A percentile compares a stretch with the other conserved stretches of the same genome.
Conservation (phyloP, 306 rosid species). For the Astragalus membranaceus region DNA sequence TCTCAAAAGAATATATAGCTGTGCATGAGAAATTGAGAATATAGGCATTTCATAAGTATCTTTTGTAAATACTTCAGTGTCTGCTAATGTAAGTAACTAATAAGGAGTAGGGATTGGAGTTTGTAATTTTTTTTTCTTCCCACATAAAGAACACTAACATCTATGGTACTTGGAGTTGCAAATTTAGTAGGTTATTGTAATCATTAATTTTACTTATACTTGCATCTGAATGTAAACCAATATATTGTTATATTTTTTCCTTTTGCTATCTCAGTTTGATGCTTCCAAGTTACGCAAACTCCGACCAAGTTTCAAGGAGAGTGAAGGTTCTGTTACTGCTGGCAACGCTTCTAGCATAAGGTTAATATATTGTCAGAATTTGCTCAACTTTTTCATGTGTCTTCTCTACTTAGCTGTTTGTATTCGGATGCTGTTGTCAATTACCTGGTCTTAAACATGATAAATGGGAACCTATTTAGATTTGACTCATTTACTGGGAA, state of each 20-base stretch:
- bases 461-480: no score
- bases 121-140: not conserved
- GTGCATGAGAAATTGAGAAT: no score
- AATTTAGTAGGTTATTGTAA: not conserved
- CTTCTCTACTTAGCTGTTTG: no score
- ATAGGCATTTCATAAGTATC: no score
- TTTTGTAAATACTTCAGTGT: not conserved
- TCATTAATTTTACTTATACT: no score
- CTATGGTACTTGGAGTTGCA: conserved; percentile 6
- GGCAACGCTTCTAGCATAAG: conserved; percentile 99
- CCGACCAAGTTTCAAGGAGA: conserved; percentile 93
- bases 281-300: conserved; percentile 92
- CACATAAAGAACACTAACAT: not conserved
- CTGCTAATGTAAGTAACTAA: not conserved
- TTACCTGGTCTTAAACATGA: no score
- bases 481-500: no score
- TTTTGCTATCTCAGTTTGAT: conserved; percentile 63
- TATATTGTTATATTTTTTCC: conserved; percentile 8
- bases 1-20: no score
- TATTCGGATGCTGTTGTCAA: no score
- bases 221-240: no score
- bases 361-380: conserved; percentile 24
- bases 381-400: no score
- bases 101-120: not conserved
- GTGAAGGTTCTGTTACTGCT: conserved; percentile 90